These are phyloP conservation scores for Trichoderma pleuroti DNA, from an alignment of 2,329 filamentous ascomycete genomes.

Conservation along the genomic window DNA sequence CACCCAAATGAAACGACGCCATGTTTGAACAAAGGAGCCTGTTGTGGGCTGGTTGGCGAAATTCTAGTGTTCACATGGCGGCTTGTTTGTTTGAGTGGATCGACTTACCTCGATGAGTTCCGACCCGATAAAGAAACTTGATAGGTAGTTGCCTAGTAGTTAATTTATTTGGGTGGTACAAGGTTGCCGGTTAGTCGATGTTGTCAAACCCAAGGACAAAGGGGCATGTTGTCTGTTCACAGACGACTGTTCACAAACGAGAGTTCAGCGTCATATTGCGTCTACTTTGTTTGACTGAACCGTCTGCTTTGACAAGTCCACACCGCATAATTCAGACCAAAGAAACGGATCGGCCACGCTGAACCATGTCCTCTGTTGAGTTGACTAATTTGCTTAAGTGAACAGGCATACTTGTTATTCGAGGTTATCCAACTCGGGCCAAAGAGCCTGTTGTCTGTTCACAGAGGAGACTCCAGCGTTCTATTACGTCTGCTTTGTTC, in stretches of 20 bases:
- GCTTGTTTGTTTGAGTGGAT: not conserved
- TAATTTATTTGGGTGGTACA: not conserved
- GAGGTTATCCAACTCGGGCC: too few species aligned
- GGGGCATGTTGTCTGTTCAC: not conserved
- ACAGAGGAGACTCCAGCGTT: not conserved
- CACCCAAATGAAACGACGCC: too few species aligned
- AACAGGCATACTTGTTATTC: not conserved
- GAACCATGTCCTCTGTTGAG: too few species aligned
- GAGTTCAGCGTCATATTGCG: too few species aligned
- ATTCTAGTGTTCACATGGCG: not conserved
- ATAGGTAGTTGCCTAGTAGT: not conserved
- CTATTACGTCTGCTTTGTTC: not conserved
- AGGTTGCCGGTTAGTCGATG: not conserved
- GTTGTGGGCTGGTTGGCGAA: not conserved
- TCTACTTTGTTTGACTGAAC: too few species aligned
- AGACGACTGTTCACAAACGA: not conserved
- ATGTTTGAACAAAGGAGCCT: not conserved
- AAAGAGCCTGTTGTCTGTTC: not conserved
- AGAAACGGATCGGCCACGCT: not conserved
- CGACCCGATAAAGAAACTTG: not conserved
- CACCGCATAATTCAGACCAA: not conserved
- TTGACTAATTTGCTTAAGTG: not conserved
- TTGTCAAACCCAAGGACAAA: not conserved
- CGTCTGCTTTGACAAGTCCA: too few species aligned
- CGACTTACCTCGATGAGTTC: not conserved